These are phyloP conservation scores for Dryas octopetala DNA, from an alignment of 306 rosid genomes.

Conservation along the genomic window DNA sequence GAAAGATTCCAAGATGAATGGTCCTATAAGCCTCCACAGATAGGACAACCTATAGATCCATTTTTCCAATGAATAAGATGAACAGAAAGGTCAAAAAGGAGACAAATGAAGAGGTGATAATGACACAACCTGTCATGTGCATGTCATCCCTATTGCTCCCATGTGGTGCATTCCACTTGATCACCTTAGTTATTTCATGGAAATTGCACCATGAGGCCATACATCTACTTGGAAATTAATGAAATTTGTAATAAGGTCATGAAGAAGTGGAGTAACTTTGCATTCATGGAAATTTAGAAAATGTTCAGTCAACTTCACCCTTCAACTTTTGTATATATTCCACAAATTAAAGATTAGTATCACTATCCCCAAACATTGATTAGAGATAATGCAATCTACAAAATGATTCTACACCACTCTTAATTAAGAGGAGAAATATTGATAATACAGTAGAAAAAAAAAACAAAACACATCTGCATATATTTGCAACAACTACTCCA, in stretches of 20 bases:
- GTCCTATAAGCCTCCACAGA: neutral
- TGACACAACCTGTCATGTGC: constrained; percentile 13
- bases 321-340: too few relatives aligned
- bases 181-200: neutral
- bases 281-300: too few relatives aligned
- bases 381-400: constrained; percentile 20
- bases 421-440: neutral
- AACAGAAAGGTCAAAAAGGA: constrained; percentile 12
- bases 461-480: constrained; percentile 4
- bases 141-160: constrained; percentile 11
- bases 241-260: neutral
- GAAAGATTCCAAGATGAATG: constrained; percentile 20
- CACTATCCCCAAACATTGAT: constrained; percentile 4
- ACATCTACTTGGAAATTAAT: constrained; percentile 13
- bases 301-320: too few relatives aligned
- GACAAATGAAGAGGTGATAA: constrained; percentile 5
- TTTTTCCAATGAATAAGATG: constrained; percentile 1
- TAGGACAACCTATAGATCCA: constrained; percentile 8
- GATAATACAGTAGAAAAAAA: neutral
- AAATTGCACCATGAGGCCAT: neutral
- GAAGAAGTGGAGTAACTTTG: too few relatives aligned
- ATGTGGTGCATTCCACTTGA: neutral
- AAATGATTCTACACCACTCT: constrained; percentile 15
- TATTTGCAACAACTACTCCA: constrained; percentile 13
- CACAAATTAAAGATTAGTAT: neutral